phyloP scores from a whole-genome alignment of 108 stramenopile species.

The Cyclotella baltica region DNA sequence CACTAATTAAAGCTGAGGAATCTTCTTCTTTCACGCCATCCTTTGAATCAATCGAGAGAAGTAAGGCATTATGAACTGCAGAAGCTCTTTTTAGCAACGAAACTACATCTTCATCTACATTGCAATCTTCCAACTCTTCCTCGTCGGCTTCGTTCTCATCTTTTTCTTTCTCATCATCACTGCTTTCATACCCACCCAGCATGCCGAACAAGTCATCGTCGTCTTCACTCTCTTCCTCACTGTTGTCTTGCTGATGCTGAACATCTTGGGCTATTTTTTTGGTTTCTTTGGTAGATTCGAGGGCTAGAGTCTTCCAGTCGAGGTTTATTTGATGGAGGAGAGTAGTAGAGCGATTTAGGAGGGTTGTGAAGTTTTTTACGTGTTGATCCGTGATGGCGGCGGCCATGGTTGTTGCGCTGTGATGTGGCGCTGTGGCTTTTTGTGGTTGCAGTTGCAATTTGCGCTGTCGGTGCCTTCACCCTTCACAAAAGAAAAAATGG shows the following conservation, averaged over 20 bases:
- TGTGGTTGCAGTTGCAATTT: not conserved
- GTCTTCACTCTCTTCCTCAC: constrained; percentile 26
- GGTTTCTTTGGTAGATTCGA: not conserved
- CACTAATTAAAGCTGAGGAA: not conserved
- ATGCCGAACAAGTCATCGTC: constrained; percentile 38
- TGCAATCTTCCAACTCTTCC: not conserved
- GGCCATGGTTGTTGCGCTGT: too few relatives aligned
- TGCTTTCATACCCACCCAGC: constrained; percentile 34
- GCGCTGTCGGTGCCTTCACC: too few relatives aligned
- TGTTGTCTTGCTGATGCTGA: not conserved
- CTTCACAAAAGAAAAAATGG: too few relatives aligned
- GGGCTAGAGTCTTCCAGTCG: not conserved
- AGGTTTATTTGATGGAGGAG: constrained; percentile 35
- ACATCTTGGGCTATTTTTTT: not conserved
- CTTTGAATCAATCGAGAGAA: constrained; percentile 2
- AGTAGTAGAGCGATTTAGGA: constrained; percentile 22
- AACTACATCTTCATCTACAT: constrained; percentile 38
- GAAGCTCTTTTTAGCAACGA: constrained; percentile 46
- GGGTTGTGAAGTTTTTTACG: constrained; percentile 12
- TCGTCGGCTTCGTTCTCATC: not conserved
- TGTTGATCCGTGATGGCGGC: not conserved
- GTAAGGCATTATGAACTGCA: constrained; percentile 44
- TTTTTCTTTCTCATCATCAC: constrained; percentile 13
- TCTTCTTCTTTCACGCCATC: not conserved
- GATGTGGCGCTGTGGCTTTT: not conserved